phyloP scores from a whole-genome alignment of 2,329 filamentous ascomycete genomes.

The Beauveria brongniartii region DNA sequence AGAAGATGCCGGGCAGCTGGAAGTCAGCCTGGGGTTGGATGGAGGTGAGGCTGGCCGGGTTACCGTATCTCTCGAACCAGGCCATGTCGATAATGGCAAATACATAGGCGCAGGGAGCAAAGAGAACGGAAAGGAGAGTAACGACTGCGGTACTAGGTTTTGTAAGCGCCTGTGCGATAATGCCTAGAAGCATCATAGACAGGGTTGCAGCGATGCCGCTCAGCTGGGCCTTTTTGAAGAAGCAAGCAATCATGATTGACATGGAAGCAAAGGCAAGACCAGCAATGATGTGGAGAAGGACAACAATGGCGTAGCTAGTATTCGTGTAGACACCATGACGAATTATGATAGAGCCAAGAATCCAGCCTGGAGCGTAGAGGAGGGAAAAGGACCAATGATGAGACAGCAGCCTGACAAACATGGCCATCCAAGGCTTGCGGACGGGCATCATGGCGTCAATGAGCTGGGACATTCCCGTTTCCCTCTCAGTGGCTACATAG shows the following conservation, averaged over 20 bases:
- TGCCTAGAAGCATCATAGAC: conserved; percentile 63
- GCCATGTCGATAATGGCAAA: conserved; percentile 71
- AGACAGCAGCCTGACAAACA: conserved; percentile 67
- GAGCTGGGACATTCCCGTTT: conserved; percentile 78
- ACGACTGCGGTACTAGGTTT: conserved; percentile 56
- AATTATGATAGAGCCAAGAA: conserved; percentile 63
- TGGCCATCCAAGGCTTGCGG: conserved; percentile 63
- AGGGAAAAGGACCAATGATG: conserved; percentile 74
- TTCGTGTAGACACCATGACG: conserved; percentile 55
- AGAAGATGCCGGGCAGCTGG: conserved; percentile 60
- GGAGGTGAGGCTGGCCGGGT: conserved; percentile 52
- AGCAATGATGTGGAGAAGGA: conserved; percentile 67
- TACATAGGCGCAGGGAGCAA: conserved; percentile 82
- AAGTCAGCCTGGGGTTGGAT: conserved; percentile 59
- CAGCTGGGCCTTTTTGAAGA: conserved; percentile 82
- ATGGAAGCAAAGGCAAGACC: conserved; percentile 73
- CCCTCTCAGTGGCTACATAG: conserved; percentile 76
- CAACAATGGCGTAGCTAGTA: conserved; percentile 56
- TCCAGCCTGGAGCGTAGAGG: conserved; percentile 76
- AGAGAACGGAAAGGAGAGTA: conserved; percentile 63
- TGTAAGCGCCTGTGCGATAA: conserved; percentile 70
- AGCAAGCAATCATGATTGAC: conserved; percentile 70
- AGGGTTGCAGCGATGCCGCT: conserved; percentile 76
- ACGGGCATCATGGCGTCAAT: conserved; percentile 90
- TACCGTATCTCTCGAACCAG: conserved; percentile 59